Evolutionary conservation across 2,329 filamentous ascomycete genomes (phyloP).

Genomic region (Nothophoma quercina): DNA sequence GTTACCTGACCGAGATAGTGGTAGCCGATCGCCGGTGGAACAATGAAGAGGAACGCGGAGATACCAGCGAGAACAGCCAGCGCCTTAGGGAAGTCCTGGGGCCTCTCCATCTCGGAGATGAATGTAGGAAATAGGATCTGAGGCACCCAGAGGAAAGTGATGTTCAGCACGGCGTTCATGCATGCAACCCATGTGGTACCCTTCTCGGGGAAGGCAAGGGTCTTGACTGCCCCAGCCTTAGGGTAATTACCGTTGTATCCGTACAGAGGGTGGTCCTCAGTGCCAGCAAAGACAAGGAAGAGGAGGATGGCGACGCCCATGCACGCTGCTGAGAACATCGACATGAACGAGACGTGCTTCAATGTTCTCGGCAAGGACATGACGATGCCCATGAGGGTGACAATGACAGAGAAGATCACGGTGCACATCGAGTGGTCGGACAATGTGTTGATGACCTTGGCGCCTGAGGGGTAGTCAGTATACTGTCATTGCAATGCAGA

Average conservation of each 20-base stretch:
- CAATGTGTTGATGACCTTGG: constrained; percentile 51
- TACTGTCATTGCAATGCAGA: no score
- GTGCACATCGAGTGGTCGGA: constrained; percentile 76
- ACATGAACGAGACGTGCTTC: constrained; percentile 77
- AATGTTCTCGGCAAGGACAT: constrained; percentile 87
- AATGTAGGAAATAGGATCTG: constrained; percentile 93
- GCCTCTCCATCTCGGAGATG: constrained; percentile 88
- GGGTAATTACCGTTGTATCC: constrained; percentile 65
- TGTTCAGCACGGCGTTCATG: constrained; percentile 90
- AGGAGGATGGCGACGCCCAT: constrained; percentile 88
- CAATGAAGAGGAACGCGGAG: constrained; percentile 84
- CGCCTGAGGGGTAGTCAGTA: constrained; percentile 12
- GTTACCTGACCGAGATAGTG: constrained; percentile 85
- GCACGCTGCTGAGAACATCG: constrained; percentile 79
- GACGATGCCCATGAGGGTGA: constrained; percentile 77
- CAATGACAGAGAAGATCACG: constrained; percentile 77
- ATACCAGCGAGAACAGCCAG: constrained; percentile 88
- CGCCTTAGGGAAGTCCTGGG: constrained; percentile 87
- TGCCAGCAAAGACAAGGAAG: constrained; percentile 79
- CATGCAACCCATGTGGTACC: constrained; percentile 81
- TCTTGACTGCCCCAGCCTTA: constrained; percentile 66
- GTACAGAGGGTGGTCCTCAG: constrained; percentile 71
- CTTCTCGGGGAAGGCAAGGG: constrained; percentile 70
- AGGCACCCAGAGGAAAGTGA: constrained; percentile 93
- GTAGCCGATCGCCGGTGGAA: constrained; percentile 84